These are phyloP conservation scores for Thuja plicata DNA, from an alignment of 83 land plant genomes.

Conservation along the genomic window DNA sequence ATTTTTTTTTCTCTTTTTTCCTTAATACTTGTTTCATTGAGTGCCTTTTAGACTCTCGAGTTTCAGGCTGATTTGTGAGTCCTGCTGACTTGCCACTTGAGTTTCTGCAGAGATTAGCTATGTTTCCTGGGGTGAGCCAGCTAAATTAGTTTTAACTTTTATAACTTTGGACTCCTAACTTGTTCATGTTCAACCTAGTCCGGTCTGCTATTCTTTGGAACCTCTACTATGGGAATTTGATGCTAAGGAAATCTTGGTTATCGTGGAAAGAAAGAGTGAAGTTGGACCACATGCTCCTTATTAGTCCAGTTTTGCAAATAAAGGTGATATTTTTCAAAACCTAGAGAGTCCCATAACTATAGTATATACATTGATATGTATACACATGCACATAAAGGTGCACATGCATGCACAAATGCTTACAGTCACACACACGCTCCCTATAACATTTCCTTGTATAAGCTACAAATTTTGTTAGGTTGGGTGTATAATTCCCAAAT, in stretches of 20 bases:
- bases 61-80: too few species aligned
- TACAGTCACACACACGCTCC: too few species aligned
- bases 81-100: background rate
- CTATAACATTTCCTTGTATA: too few species aligned
- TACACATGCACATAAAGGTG: background rate
- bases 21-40: too few species aligned
- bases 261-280: background rate
- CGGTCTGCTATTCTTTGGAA: background rate
- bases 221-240: background rate
- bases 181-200: background rate
- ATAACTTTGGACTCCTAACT: too few species aligned
- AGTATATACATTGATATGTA: background rate
- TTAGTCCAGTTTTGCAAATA: background rate
- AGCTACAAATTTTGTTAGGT: too few species aligned
- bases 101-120: background rate
- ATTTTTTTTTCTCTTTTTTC: too few species aligned
- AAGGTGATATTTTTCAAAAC: background rate
- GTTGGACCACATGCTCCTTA: background rate
- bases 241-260: background rate
- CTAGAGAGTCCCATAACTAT: background rate
- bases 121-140: background rate
- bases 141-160: too few species aligned
- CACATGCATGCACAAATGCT: too few species aligned
- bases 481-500: too few species aligned
- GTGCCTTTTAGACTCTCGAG: too few species aligned